phyloP scores from a whole-genome alignment of 78 protist species.

The Capsaspora owczarzaki region DNA sequence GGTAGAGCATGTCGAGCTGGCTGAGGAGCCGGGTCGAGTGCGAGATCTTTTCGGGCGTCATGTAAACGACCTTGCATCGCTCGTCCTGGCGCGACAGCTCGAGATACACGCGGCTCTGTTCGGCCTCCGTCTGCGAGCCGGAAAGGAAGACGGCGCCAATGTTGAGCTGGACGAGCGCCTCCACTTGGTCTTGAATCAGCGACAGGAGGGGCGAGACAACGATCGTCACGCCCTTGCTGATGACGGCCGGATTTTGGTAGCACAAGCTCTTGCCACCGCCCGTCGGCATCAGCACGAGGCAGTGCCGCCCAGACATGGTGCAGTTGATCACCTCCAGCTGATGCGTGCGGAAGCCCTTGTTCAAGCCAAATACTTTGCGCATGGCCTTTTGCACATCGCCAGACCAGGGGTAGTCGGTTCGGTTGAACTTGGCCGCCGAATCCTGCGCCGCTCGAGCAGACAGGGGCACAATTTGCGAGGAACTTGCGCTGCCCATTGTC shows the following conservation, averaged over 20 bases:
- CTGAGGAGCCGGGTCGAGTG: not conserved
- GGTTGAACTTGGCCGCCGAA: too few relatives aligned
- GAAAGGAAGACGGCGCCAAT: not conserved
- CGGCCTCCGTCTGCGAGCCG: not conserved
- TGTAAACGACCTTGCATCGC: conserved; percentile 31
- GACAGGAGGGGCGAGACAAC: conserved; percentile 95
- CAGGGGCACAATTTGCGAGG: too few relatives aligned
- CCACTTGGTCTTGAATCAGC: conserved; percentile 95
- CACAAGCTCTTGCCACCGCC: conserved; percentile 98
- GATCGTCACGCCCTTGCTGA: conserved; percentile 53
- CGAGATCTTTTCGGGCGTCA: conserved; percentile 65
- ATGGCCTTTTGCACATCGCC: not conserved
- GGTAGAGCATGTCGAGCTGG: not conserved
- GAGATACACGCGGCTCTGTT: not conserved
- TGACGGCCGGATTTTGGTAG: conserved; percentile 81
- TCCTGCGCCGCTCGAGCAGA: too few relatives aligned
- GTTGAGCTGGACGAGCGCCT: not conserved
- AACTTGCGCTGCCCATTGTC: too few relatives aligned
- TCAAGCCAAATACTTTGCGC: conserved; percentile 22
- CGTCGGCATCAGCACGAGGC: conserved; percentile 94
- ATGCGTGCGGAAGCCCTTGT: conserved; percentile 46
- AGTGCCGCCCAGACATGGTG: conserved; percentile 59
- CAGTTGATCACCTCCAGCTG: conserved; percentile 82
- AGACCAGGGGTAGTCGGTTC: not conserved
- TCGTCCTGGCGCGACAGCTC: not conserved